Evolutionary conservation across 116 monocot genomes (phyloP).

Genomic region (Dioscorea cayenensis): DNA sequence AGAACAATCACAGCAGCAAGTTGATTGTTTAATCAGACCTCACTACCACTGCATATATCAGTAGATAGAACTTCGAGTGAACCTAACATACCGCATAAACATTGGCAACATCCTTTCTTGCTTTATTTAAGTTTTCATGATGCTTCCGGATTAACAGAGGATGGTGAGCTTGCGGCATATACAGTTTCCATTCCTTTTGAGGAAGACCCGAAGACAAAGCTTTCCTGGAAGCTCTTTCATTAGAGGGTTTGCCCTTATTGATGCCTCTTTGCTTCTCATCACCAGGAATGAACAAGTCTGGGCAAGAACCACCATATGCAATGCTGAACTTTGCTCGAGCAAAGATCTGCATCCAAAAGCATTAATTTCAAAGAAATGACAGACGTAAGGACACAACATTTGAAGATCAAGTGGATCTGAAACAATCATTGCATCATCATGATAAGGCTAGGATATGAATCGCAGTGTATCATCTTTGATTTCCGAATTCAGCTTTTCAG

Average conservation of each 20-base stretch:
- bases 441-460: neutral
- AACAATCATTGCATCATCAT: neutral
- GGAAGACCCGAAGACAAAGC: slow-evolving; percentile 16
- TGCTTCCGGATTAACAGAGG: slow-evolving; percentile 61
- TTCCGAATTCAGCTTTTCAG: too few relatives aligned
- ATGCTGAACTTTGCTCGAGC: slow-evolving; percentile 82
- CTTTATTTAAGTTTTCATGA: slow-evolving; percentile 43
- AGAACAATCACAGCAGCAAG: neutral
- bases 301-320: slow-evolving; percentile 64
- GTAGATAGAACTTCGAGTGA: neutral
- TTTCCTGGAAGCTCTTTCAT: slow-evolving; percentile 4
- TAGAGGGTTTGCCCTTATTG: slow-evolving; percentile 7
- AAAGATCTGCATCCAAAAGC: slow-evolving; percentile 31
- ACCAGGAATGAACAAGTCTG: slow-evolving; percentile 41
- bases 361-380: neutral
- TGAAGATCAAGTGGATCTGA: neutral
- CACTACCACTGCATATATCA: neutral
- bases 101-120: slow-evolving; percentile 52
- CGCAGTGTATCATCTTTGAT: too few relatives aligned
- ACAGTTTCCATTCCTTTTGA: slow-evolving; percentile 59
- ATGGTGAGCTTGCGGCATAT: slow-evolving; percentile 60
- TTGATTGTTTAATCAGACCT: too few relatives aligned
- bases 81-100: slow-evolving; percentile 47
- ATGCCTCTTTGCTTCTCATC: slow-evolving; percentile 4
- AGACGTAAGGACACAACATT: neutral